Evolutionary conservation across 306 rosid genomes (phyloP), one percentile per base, ranked within the genome.

Genomic region (peach (Prunus persica)): DNA sequence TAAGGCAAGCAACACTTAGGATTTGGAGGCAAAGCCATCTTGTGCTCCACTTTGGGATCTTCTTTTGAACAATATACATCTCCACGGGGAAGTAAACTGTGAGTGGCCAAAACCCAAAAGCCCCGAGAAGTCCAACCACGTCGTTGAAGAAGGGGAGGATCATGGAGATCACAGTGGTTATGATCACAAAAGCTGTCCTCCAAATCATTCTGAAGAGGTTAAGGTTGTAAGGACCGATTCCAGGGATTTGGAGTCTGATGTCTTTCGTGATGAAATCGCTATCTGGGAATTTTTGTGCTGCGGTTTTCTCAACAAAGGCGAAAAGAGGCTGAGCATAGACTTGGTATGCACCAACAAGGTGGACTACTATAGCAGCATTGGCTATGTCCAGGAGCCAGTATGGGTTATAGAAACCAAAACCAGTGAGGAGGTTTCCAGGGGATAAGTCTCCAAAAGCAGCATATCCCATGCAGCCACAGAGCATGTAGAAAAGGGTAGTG

Each of bases 291-390:
- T 65, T 74, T 3, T 68, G 8, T 6, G 76, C 67, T 0, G 82
- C 83, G 3, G 72, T 6, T 65, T 81, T 89, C 67, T 92, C 97
- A 9, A 92, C n/a, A 41, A 92, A 88, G 24, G 91, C 88, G 5
- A 85, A 92, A 30, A 92, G 78, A 85, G 97, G 97, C 47, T 92
- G 97, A 72, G 82, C 78, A 70, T 79, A 89, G 58, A 89, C 97
- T 77, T 92, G 97, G 89, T 84, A 92, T 57, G 97, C 94, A 61
- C 97, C 97, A 62, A 89, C 80, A 46, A 92, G 96, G 87, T 92
- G 97, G 77, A 92, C 63, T 4, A 92, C 96, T 20, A 92, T 89
- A 76, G 96, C 91, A 18, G 82, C 88, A 62, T 92, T 92, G 71
- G 97, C 97, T 27, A 92, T 88, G 91, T 92, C 96, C 14, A 92